Conservation (phyloP, 1,284 basidiomycete species). For the Singerocomus inundabilis region DNA sequence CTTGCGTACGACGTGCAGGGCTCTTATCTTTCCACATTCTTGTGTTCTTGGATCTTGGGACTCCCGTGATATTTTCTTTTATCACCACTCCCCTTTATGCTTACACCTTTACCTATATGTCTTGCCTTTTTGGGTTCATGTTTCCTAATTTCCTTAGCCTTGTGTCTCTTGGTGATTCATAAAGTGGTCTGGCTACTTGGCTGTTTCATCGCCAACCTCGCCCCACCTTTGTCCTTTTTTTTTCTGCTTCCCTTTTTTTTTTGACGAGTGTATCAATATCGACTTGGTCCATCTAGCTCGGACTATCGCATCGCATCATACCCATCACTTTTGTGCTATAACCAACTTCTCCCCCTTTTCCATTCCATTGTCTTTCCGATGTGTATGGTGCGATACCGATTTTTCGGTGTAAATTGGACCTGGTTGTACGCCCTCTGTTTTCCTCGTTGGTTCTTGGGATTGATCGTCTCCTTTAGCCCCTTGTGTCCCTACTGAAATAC, state of each 20-base stretch:
- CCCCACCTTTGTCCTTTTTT: neutral
- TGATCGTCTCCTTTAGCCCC: conserved; percentile 20
- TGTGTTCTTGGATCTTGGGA: conserved; percentile 49
- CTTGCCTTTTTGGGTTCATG: conserved; percentile 25
- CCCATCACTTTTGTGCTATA: conserved; percentile 31
- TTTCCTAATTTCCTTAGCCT: conserved; percentile 19
- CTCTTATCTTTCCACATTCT: conserved; percentile 34
- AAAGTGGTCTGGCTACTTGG: conserved; percentile 15
- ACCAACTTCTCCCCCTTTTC: conserved; percentile 1
- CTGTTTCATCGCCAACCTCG: conserved; percentile 7
- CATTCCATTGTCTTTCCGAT: conserved; percentile 10
- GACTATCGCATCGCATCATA: conserved; percentile 39
- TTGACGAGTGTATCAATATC: conserved; percentile 35
- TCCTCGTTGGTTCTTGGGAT: neutral
- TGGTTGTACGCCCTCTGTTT: conserved; percentile 21
- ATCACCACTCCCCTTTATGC: conserved; percentile 20
- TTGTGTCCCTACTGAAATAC: conserved; percentile 29
- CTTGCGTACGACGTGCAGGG: conserved; percentile 32
- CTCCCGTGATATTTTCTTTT: conserved; percentile 29
- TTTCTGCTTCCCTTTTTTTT: neutral
- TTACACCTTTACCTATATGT: conserved; percentile 19
- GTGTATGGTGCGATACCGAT: conserved; percentile 36
- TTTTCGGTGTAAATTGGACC: conserved; percentile 32
- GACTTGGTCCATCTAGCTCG: conserved; percentile 29
- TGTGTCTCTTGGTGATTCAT: conserved; percentile 29